phyloP scores from a whole-genome alignment of 2,329 filamentous ascomycete genomes.

The Trichophyton simii region DNA sequence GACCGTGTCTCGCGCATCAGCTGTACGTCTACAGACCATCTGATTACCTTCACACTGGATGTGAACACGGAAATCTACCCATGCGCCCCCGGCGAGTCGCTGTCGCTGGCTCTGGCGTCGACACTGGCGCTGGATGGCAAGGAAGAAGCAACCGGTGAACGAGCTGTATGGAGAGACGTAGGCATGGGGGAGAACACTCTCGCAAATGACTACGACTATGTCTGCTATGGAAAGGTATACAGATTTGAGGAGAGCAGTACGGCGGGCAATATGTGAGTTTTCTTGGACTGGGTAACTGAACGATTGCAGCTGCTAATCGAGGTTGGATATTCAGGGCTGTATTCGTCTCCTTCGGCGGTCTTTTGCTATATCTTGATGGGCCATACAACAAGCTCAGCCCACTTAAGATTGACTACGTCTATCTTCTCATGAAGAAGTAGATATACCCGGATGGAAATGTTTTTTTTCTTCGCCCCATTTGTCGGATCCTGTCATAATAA shows the following conservation, averaged over 20 bases:
- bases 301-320: not conserved
- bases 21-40: slow-evolving; percentile 61
- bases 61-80: slow-evolving; percentile 91
- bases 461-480: not conserved
- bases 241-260: slow-evolving; percentile 44
- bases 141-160: slow-evolving; percentile 49
- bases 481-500: not conserved
- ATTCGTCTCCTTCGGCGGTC: slow-evolving; percentile 84
- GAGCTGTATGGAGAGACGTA: slow-evolving; percentile 62
- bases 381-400: slow-evolving; percentile 93
- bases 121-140: slow-evolving; percentile 82
- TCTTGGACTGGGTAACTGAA: not conserved
- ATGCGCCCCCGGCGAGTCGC: slow-evolving; percentile 56
- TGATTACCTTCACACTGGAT: slow-evolving; percentile 71
- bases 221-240: slow-evolving; percentile 42
- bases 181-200: slow-evolving; percentile 46
- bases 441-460: not conserved
- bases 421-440: slow-evolving; percentile 86
- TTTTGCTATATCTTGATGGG: slow-evolving; percentile 81
- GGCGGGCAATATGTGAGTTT: slow-evolving; percentile 68
- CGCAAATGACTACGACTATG: slow-evolving; percentile 41
- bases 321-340: slow-evolving; percentile 56
- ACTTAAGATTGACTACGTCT: slow-evolving; percentile 83
- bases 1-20: slow-evolving; percentile 83
- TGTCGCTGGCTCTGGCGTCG: slow-evolving; percentile 72